Conservation (phyloP, 2,329 filamentous ascomycete genomes). For the Arthroderma uncinatum region DNA sequence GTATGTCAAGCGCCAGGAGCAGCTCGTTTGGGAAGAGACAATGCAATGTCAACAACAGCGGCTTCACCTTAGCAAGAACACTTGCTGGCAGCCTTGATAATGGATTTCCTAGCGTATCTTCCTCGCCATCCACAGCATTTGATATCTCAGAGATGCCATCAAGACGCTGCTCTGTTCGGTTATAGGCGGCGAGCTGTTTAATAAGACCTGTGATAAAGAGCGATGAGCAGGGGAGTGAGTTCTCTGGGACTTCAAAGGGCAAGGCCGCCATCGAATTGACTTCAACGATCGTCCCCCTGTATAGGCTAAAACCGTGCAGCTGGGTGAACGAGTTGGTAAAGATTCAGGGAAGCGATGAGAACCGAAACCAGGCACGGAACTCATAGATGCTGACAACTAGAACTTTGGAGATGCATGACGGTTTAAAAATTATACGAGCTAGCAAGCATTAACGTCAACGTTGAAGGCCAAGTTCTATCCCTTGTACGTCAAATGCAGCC, state of each 20-base stretch:
- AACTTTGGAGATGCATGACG: neutral
- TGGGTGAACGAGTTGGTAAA: neutral
- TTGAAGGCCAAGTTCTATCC: neutral
- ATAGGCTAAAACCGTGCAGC: neutral
- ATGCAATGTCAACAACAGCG: constrained; percentile 67
- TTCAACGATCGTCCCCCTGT: neutral
- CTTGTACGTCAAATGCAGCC: neutral
- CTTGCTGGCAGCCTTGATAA: constrained; percentile 9
- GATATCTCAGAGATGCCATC: neutral
- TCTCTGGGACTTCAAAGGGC: neutral
- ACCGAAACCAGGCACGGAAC: neutral
- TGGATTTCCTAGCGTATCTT: constrained; percentile 6
- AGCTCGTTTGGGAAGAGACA: constrained; percentile 71
- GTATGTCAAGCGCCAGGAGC: constrained; percentile 73
- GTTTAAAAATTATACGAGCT: neutral
- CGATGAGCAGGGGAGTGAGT: constrained; percentile 1
- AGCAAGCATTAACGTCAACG: neutral
- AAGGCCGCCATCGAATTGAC: neutral
- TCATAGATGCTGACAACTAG: neutral
- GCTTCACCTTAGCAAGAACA: constrained; percentile 29
- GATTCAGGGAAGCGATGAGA: neutral
- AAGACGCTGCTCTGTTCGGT: neutral
- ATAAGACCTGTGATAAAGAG: constrained; percentile 1
- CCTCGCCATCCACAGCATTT: neutral
- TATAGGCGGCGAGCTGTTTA: neutral